Evolutionary conservation across 192 early-diverging fungal species (phyloP).

Genomic region (Mortierella claussenii): DNA sequence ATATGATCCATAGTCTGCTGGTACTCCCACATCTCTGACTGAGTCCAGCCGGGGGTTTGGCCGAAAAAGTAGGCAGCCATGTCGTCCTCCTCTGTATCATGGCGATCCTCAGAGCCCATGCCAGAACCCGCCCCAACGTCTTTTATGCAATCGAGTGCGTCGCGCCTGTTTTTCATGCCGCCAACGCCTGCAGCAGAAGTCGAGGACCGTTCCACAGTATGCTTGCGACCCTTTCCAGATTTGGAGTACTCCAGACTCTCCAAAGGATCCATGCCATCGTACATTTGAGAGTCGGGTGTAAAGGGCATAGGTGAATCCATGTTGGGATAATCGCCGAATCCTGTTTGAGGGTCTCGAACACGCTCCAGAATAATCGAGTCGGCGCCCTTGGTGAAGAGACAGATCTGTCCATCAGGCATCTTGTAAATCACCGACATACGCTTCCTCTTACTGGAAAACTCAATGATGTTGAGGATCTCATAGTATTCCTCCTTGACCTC

Average conservation of each 20-base stretch:
- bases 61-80: conserved; percentile 45
- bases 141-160: neutral
- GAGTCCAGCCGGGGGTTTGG: conserved; percentile 40
- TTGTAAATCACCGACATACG: conserved; percentile 87
- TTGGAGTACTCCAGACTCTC: conserved; percentile 39
- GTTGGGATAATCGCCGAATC: conserved; percentile 27
- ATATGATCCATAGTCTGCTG: conserved; percentile 71
- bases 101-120: neutral
- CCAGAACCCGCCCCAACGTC: neutral
- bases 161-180: neutral
- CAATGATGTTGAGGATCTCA: conserved; percentile 78
- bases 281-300: conserved; percentile 20
- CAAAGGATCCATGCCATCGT: conserved; percentile 28
- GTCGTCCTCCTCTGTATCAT: conserved; percentile 17
- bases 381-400: conserved; percentile 90
- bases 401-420: conserved; percentile 77
- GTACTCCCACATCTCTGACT: conserved; percentile 65
- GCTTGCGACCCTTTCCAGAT: conserved; percentile 11
- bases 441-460: conserved; percentile 90
- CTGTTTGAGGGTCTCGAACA: conserved; percentile 51
- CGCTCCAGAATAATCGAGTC: conserved; percentile 87
- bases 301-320: conserved; percentile 26
- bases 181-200: conserved; percentile 24
- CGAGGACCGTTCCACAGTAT: conserved; percentile 18
- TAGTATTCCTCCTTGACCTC: conserved; percentile 48